phyloP scores from a whole-genome alignment of 306 rosid species.

The Spatholobus suberectus region DNA sequence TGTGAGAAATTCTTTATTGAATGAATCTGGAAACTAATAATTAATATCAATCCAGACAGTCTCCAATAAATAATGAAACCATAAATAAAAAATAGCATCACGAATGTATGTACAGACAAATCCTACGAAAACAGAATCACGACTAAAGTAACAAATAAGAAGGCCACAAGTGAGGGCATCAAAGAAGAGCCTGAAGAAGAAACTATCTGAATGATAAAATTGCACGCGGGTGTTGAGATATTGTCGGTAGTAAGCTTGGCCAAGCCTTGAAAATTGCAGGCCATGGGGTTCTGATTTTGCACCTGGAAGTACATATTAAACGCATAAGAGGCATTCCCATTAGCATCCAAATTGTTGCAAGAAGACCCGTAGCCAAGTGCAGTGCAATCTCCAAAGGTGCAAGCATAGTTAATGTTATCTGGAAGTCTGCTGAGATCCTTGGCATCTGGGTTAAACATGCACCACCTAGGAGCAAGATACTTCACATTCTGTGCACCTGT shows the following conservation, averaged over 20 bases:
- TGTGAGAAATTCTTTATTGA: background rate
- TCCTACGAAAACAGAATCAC: conserved; percentile 50
- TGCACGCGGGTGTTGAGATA: conserved; percentile 80
- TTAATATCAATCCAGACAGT: conserved; percentile 24
- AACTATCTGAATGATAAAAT: conserved; percentile 73
- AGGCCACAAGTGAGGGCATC: conserved; percentile 45
- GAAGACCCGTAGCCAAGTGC: conserved; percentile 93
- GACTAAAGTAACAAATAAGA: conserved; percentile 40
- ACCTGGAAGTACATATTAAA: conserved; percentile 89
- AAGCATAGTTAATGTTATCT: conserved; percentile 80
- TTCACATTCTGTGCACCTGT: conserved; percentile 70
- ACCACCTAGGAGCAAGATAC: conserved; percentile 76
- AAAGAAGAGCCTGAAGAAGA: conserved; percentile 57
- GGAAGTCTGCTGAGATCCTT: conserved; percentile 81
- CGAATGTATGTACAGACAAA: conserved; percentile 51
- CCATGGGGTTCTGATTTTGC: conserved; percentile 73
- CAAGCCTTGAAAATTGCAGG: conserved; percentile 87
- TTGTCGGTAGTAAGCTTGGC: conserved; percentile 66
- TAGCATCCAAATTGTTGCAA: conserved; percentile 81
- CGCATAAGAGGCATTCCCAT: conserved; percentile 92
- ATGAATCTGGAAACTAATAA: conserved; percentile 29
- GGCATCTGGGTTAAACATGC: conserved; percentile 83
- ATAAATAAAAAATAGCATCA: conserved; percentile 35
- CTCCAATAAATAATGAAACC: conserved; percentile 21
- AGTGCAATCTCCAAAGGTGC: conserved; percentile 84